These are phyloP conservation scores for Trifolium dubium DNA, from an alignment of 306 rosid genomes.

Conservation along the genomic window DNA sequence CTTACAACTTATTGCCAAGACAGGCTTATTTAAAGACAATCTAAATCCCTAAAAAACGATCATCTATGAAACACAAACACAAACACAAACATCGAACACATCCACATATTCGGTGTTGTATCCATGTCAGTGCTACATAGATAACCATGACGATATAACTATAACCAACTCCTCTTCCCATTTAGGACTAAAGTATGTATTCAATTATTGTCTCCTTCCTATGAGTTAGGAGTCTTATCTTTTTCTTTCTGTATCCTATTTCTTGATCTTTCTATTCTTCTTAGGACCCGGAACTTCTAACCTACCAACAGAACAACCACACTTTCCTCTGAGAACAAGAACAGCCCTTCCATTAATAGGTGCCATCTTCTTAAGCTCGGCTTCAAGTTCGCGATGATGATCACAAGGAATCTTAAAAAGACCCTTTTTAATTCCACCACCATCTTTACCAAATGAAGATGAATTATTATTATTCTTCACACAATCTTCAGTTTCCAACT, in stretches of 20 bases:
- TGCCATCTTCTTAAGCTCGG: conserved; percentile 94
- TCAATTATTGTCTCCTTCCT: conserved; percentile 44
- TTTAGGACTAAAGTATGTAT: conserved; percentile 49
- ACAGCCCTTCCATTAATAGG: conserved; percentile 91
- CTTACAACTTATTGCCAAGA: conserved; percentile 59
- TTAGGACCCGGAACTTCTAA: conserved; percentile 88
- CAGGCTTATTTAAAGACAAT: conserved; percentile 67
- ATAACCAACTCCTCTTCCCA: conserved; percentile 51
- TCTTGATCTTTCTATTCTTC: conserved; percentile 76
- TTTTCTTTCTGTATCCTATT: conserved; percentile 52
- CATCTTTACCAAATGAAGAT: conserved; percentile 54
- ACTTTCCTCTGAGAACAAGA: conserved; percentile 77
- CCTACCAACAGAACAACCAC: conserved; percentile 97
- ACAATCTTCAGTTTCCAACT: conserved; percentile 92
- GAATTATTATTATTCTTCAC: conserved; percentile 70
- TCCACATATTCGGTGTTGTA: not conserved
- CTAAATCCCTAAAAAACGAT: conserved; percentile 50
- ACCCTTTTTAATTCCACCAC: conserved; percentile 71
- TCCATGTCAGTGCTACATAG: not conserved
- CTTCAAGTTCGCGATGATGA: conserved; percentile 85
- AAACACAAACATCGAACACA: not conserved
- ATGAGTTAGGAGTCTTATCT: conserved; percentile 36
- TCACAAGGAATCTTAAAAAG: conserved; percentile 80
- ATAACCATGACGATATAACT: conserved; percentile 32
- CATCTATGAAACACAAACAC: not conserved